Base-by-base conservation (phyloP, 768 basidiomycete species). In the Paxillus ammoniavirescens region DNA sequence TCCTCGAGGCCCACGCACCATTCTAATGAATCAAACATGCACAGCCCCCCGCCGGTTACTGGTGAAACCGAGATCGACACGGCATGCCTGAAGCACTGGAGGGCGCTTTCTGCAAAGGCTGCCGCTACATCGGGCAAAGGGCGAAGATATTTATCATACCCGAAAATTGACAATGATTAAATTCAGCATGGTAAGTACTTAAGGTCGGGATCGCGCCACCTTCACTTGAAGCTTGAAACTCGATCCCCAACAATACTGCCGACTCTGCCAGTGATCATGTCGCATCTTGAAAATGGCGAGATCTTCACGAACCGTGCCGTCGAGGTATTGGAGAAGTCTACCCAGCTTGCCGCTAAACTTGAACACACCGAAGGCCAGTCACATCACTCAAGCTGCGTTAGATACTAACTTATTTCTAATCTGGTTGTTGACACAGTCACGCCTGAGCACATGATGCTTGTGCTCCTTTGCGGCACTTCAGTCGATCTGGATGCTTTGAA, bases 361-460 rank as follows among this genome's bases (percentile, higher is more conserved):
- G 40, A 51, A 17, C 37, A 42, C 15, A 33, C 28, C 17, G 40
- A 51, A 51, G 50, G 50, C 42, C 18, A 36, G 14, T 36, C 5
- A 51, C 4, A 13, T 51, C 17, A 51, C 17, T 33, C 31, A 30
- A 21, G 8, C 23, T 9, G 10, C 3, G 14, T 30, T n/a, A 33
- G 31, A 33, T 33, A 33, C 31, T 9, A 9, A 12, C 9, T 33
- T 12, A 33, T 8, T 12, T 31, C 50, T 51, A 2, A 51, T 21
- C 50, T 4, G 21, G 28, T 31, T 44, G 5, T 43, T 33, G 42
- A 38, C 21, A 30, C 14, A 51, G 50, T 51, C 26, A 51, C 37
- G 17, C 42, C 50, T 7, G 42, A 42, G 38, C 50, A 51, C 31
- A 51, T 51, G 50, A 51, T 44, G 50, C 50, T 51, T 30, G 50